Evolutionary conservation across 1,284 basidiomycete genomes (phyloP).

Genomic region (Trametes sp.): DNA sequence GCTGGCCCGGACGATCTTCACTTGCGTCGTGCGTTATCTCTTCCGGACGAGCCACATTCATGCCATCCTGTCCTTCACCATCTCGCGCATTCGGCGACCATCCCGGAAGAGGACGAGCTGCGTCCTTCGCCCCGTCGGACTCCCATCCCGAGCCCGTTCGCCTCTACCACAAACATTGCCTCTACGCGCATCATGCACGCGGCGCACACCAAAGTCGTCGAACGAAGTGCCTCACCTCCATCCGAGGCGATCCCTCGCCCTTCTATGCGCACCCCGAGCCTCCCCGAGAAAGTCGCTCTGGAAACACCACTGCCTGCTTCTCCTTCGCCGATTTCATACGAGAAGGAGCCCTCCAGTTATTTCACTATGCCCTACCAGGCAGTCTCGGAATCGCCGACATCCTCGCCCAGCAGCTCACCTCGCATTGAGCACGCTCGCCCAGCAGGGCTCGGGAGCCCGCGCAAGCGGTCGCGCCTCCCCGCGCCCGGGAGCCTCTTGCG

Average conservation of each 20-base stretch:
- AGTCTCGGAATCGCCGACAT: conserved; percentile 13
- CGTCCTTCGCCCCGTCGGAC: conserved; percentile 52
- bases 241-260: not conserved
- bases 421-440: conserved; percentile 15
- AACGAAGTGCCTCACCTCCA: not conserved
- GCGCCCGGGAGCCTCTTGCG: conserved; percentile 32
- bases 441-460: conserved; percentile 6
- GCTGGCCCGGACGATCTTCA: conserved; percentile 19
- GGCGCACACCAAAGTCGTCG: not conserved
- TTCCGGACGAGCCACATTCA: conserved; percentile 22
- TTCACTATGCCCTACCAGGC: conserved; percentile 9
- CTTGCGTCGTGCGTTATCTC: conserved; percentile 27
- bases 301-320: conserved; percentile 19
- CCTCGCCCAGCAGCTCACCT: conserved; percentile 26
- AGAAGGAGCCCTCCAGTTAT: conserved; percentile 12
- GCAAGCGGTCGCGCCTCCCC: conserved; percentile 26
- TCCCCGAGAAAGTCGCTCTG: conserved; percentile 13
- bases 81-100: conserved; percentile 38
- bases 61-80: conserved; percentile 6
- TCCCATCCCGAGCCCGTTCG: conserved; percentile 44
- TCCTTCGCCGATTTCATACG: conserved; percentile 1
- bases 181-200: conserved; percentile 14
- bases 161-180: conserved; percentile 44
- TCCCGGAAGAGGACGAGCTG: conserved; percentile 57
- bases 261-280: not conserved